Evolutionary conservation across 108 stramenopile species (phyloP).

Genomic region (Fistulifera pelliculosa): DNA sequence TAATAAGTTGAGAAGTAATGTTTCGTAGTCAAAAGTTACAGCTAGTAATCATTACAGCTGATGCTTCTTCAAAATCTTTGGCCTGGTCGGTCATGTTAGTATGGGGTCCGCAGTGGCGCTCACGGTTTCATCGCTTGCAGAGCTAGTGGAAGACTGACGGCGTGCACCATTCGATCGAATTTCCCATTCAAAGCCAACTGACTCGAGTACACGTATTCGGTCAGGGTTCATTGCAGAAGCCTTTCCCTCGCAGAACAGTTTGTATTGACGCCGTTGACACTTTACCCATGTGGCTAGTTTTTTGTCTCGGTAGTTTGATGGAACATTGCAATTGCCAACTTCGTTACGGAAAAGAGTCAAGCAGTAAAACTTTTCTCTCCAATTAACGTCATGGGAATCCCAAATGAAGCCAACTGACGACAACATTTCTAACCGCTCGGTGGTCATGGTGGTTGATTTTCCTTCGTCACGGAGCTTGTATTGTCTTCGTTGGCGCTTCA

Average conservation of each 20-base stretch:
- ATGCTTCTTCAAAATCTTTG: no score
- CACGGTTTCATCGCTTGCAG: no score
- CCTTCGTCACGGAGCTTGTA: conserved; percentile 27
- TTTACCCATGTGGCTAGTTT: conserved; percentile 47
- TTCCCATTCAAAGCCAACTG: conserved; percentile 46
- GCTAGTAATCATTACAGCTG: no score
- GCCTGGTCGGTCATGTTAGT: no score
- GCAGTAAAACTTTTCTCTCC: conserved; percentile 16
- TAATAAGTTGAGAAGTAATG: no score
- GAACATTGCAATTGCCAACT: conserved; percentile 29
- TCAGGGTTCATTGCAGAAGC: conserved; percentile 32
- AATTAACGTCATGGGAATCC: conserved; percentile 23
- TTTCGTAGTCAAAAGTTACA: no score
- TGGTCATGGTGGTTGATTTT: conserved; percentile 30
- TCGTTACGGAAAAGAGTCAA: conserved; percentile 8
- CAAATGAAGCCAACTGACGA: conserved; percentile 37
- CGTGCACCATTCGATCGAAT: conserved; percentile 6
- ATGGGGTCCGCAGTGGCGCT: no score
- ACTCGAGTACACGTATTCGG: conserved; percentile 25
- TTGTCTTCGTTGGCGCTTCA: conserved; percentile 37
- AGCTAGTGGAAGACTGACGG: no score
- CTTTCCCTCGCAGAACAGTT: conserved; percentile 31
- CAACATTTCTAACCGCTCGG: conserved; percentile 31
- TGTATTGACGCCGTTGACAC: conserved; percentile 41
- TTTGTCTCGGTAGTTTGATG: conserved; percentile 19